Percentiles rank a stretch among this genome's conserved stretches.
These are phyloP conservation scores for Eucalyptus polybractea DNA, from an alignment of 345 rosid species.

Conservation along the genomic window DNA sequence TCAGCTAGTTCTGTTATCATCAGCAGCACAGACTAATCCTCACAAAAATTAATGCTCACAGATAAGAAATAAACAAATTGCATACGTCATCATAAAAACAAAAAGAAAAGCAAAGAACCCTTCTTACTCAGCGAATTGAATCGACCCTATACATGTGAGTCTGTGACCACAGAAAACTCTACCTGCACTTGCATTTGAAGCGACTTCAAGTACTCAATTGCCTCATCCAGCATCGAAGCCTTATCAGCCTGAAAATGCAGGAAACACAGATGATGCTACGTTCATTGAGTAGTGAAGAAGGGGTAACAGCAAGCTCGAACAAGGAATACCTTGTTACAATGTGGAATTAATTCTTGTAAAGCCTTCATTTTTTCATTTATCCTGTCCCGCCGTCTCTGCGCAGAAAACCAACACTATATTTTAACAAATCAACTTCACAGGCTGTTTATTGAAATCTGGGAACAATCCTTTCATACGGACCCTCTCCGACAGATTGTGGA, in stretches of 20 bases:
- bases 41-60: neutral
- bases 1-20: neutral
- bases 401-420: neutral
- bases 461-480: slow-evolving; percentile 9
- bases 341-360: slow-evolving; percentile 54
- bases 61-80: neutral
- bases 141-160: neutral
- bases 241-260: slow-evolving; percentile 28
- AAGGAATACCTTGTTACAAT: slow-evolving; percentile 33
- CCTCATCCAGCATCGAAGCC: slow-evolving; percentile 59
- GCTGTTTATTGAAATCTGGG: neutral
- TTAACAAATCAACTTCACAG: neutral
- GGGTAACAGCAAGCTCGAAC: neutral
- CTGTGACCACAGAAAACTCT: neutral
- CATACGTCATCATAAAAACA: neutral
- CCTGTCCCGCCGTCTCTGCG: slow-evolving; percentile 52
- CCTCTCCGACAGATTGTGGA: slow-evolving; percentile 96
- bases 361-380: slow-evolving; percentile 62
- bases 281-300: neutral
- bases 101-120: neutral
- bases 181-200: slow-evolving; percentile 60
- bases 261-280: neutral
- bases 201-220: slow-evolving; percentile 44
- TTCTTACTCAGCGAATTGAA: neutral
- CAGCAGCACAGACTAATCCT: neutral